Evolutionary conservation across 2,329 filamentous ascomycete species (phyloP).

Genomic region (Diaporthe helianthi): DNA sequence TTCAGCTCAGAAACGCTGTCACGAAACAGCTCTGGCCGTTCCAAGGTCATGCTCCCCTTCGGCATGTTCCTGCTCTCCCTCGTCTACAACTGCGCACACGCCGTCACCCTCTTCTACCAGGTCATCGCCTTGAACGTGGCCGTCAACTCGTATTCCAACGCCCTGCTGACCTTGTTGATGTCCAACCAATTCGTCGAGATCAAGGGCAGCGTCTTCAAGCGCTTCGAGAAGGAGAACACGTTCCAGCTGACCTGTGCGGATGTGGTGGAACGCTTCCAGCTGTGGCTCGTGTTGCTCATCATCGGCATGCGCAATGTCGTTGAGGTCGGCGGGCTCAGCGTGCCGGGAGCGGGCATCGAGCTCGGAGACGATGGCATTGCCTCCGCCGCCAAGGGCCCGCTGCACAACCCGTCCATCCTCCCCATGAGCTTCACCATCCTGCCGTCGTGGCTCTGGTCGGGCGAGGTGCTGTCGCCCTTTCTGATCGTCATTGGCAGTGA

Average conservation of each 20-base stretch:
- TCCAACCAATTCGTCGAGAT: slow-evolving; percentile 99
- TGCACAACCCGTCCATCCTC: slow-evolving; percentile 76
- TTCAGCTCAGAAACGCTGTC: slow-evolving; percentile 94
- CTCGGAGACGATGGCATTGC: slow-evolving; percentile 52
- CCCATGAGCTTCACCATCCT: slow-evolving; percentile 91
- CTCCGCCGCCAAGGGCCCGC: slow-evolving; percentile 64
- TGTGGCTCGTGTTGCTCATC: slow-evolving; percentile 97
- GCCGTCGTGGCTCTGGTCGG: slow-evolving; percentile 77
- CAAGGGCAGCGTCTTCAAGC: slow-evolving; percentile 98
- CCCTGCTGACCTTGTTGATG: slow-evolving; percentile 86
- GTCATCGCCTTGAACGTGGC: slow-evolving; percentile 98
- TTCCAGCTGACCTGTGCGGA: slow-evolving; percentile 97
- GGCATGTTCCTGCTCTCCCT: slow-evolving; percentile 91
- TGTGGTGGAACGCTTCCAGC: slow-evolving; percentile 94
- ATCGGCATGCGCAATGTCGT: slow-evolving; percentile 96
- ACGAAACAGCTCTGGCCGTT: slow-evolving; percentile 84
- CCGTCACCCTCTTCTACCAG: slow-evolving; percentile 91
- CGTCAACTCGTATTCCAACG: slow-evolving; percentile 98
- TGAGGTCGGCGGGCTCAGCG: slow-evolving; percentile 85
- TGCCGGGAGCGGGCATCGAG: slow-evolving; percentile 61
- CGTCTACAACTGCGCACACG: slow-evolving; percentile 86
- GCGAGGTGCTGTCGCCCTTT: slow-evolving; percentile 91
- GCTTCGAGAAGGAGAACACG: slow-evolving; percentile 96
- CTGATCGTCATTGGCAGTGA: slow-evolving; percentile 93
- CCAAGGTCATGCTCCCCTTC: slow-evolving; percentile 86